Evolutionary conservation across 2,329 filamentous ascomycete genomes (phyloP).

Genomic region (Botryosphaeria agaves): DNA sequence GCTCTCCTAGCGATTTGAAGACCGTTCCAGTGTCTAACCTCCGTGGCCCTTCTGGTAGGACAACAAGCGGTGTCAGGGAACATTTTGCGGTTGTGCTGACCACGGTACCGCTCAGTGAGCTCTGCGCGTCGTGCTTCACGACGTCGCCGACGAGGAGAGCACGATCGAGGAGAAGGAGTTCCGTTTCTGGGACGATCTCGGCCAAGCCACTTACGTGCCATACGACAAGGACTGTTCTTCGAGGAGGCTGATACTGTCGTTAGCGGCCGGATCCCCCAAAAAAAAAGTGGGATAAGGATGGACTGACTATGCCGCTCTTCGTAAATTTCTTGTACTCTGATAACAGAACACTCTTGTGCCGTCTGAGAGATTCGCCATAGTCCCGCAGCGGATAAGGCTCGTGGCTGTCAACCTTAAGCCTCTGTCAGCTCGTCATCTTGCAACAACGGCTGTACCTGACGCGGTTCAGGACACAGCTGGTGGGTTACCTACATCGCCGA

Average conservation of each 20-base stretch:
- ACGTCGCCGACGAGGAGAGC: conserved; percentile 35
- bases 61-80: too few relatives aligned
- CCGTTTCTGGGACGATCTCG: conserved; percentile 22
- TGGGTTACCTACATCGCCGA: too few relatives aligned
- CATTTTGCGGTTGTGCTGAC: conserved; percentile 19
- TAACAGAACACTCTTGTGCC: conserved; percentile 14
- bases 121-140: conserved; percentile 31
- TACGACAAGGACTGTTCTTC: conserved; percentile 32
- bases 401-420: conserved; percentile 29
- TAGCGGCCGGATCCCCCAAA: not conserved
- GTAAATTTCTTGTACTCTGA: conserved; percentile 21
- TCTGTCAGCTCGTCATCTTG: too few relatives aligned
- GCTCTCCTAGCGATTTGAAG: too few relatives aligned
- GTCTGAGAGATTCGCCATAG: conserved; percentile 18
- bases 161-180: conserved; percentile 35
- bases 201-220: conserved; percentile 24
- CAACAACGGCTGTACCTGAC: too few relatives aligned
- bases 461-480: too few relatives aligned
- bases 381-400: conserved; percentile 23
- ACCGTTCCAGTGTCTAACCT: too few relatives aligned
- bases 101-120: conserved; percentile 36
- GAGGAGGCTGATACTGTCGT: conserved; percentile 21
- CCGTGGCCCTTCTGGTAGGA: too few relatives aligned
- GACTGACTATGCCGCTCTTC: conserved; percentile 18
- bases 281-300: too few relatives aligned